phyloP scores from a whole-genome alignment of 2,329 filamentous ascomycete species.

The Cladosporium sphaerospermum region DNA sequence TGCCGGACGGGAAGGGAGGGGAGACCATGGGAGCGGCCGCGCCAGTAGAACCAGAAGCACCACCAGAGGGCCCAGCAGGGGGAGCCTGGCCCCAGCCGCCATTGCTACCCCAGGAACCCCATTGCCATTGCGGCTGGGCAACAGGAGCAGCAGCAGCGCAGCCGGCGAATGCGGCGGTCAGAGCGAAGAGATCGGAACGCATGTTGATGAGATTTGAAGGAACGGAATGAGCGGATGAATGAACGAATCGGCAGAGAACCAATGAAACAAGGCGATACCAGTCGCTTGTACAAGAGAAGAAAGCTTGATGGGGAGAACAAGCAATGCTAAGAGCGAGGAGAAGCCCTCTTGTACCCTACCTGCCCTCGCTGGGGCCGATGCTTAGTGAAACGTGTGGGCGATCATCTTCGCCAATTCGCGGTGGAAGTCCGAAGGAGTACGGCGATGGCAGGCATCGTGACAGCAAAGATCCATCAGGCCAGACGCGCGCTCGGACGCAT shows the following conservation, averaged over 20 bases:
- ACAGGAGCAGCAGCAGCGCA: slow-evolving; percentile 8
- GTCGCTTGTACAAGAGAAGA: slow-evolving; percentile 1
- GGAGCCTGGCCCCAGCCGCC: slow-evolving; percentile 1
- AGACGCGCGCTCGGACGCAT: background rate
- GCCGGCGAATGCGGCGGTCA: slow-evolving; percentile 9
- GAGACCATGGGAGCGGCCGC: background rate
- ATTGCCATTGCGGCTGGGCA: slow-evolving; percentile 4
- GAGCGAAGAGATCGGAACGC: slow-evolving; percentile 8
- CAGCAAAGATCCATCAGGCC: background rate
- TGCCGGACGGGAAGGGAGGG: background rate
- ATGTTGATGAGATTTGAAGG: background rate
- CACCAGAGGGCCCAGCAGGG: background rate
- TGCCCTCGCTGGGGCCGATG: background rate
- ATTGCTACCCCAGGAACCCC: slow-evolving; percentile 3
- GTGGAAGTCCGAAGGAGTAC: background rate
- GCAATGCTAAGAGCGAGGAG: slow-evolving; percentile 4
- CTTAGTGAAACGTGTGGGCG: background rate
- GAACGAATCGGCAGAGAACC: background rate
- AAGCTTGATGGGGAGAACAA: slow-evolving; percentile 9
- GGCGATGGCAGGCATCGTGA: background rate
- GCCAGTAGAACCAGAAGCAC: background rate
- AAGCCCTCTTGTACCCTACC: slow-evolving; percentile 8
- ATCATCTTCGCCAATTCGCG: background rate
- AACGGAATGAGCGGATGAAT: slow-evolving; percentile 1
- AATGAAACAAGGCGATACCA: slow-evolving; percentile 3